Evolutionary conservation across 371 early-diverging fungal species (phyloP).

Genomic region (Apophysomyces ossiformis): DNA sequence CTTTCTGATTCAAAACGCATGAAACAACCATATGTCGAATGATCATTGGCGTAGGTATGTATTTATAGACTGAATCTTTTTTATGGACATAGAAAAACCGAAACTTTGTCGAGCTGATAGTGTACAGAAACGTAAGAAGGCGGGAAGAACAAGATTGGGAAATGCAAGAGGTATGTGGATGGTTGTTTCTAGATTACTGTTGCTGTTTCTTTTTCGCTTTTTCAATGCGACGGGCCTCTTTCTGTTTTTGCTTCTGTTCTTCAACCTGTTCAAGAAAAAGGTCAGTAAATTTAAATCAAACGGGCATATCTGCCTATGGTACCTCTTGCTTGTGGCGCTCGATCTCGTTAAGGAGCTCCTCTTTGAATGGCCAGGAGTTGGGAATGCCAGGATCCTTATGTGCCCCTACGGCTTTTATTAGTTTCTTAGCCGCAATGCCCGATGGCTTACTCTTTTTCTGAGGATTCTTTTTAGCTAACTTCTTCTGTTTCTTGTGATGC

Average conservation of each 20-base stretch:
- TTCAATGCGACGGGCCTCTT: conserved; percentile 25
- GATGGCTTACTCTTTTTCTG: conserved; percentile 46
- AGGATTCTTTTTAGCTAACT: conserved; percentile 74
- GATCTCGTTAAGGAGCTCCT: conserved; percentile 55
- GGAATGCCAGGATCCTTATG: conserved; percentile 61
- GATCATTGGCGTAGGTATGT: no score
- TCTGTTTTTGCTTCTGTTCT: conserved; percentile 32
- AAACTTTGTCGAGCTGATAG: neutral
- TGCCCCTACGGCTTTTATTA: conserved; percentile 24
- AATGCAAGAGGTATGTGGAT: neutral
- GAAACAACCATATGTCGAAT: no score
- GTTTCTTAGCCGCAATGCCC: neutral
- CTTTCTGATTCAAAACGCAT: no score
- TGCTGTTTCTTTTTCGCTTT: conserved; percentile 22
- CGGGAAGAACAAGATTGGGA: neutral
- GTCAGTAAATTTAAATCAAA: conserved; percentile 2
- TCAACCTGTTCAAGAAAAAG: conserved; percentile 17
- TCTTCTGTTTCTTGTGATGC: conserved; percentile 75
- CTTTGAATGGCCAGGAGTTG: conserved; percentile 58
- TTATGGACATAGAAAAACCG: neutral
- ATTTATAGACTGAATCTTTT: neutral
- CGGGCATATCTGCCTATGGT: conserved; percentile 6
- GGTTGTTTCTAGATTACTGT: neutral
- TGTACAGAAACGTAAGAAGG: neutral
- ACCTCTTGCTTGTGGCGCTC: conserved; percentile 50